Base-by-base conservation (phyloP, 768 basidiomycete genomes). In the Suillus alpinus region DNA sequence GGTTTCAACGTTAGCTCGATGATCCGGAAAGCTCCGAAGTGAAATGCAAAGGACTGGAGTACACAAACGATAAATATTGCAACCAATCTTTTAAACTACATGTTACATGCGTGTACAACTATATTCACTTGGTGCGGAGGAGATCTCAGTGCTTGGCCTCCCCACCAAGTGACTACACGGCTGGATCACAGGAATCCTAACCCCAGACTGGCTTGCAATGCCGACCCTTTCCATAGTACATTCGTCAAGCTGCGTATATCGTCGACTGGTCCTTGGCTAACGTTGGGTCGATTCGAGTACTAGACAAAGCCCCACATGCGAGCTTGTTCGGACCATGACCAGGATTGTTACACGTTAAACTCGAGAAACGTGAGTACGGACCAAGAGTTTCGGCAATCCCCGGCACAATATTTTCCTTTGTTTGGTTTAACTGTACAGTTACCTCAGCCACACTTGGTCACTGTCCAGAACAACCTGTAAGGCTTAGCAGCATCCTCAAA, bases 351-450 rank as follows among this genome's bases (percentile, higher is more conserved):
- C 26, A 26, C 1, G 26, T 26, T n/a, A n/a, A 41, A 41, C 9
- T 43, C 18, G n/a, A 40, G 16, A 18, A 40, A 26, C 26, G 26
- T n/a, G n/a, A n/a, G n/a, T n/a, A n/a, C n/a, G 26, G 26, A 26
- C 10, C 43, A 23, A 51, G 31, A 13, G 51, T 16, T 26, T 56
- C 58, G 58, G 58, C 52, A 56, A 59, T 37, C n/a, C 7, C 58
- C 58, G 58, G 23, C 12, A 14, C 0, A 9, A 16, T 37, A 3
- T 74, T 76, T 73, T 59, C 20, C 2, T 46, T 3, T 73, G 5
- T 75, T 73, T 73, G 67, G 39, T 47, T 63, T 0, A 23, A 75
- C 72, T 73, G 60, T 75, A 73, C 70, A 73, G 72, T 69, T 66
- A 12, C 26, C 23, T 69, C 72, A 73, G 73, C 73, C 72, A 73